These are phyloP conservation scores for Salix udensis DNA, from an alignment of 345 rosid species.

Conservation along the genomic window DNA sequence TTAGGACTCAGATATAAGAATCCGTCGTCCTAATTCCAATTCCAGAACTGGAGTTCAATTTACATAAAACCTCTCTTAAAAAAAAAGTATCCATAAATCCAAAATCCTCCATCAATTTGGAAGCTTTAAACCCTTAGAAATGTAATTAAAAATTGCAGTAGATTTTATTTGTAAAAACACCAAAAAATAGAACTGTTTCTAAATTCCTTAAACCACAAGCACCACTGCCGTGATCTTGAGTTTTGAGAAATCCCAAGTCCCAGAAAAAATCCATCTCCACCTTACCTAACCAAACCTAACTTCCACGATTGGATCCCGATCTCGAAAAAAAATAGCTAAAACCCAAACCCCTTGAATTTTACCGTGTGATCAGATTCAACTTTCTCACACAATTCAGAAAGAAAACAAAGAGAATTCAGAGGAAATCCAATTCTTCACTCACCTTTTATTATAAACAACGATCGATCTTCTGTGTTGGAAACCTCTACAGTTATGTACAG, in stretches of 20 bases:
- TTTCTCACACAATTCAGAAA: slow-evolving; percentile 1
- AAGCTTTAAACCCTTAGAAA: neutral
- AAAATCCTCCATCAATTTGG: neutral
- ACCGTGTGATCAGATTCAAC: slow-evolving; percentile 15
- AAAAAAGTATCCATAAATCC: neutral
- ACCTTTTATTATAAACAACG: neutral
- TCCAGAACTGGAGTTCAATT: neutral
- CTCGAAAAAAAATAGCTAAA: neutral
- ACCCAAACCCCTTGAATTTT: slow-evolving; percentile 7
- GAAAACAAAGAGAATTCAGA: neutral
- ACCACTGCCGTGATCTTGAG: neutral
- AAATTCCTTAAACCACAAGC: slow-evolving; percentile 4
- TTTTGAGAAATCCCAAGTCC: neutral
- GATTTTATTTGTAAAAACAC: neutral
- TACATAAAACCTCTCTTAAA: neutral
- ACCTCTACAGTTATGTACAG: neutral
- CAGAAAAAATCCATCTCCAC: slow-evolving; percentile 7
- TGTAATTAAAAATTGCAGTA: neutral
- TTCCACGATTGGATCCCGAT: slow-evolving; percentile 42
- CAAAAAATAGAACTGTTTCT: neutral
- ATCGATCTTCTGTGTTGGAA: slow-evolving; percentile 3
- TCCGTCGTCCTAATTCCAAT: neutral
- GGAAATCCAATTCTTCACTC: neutral
- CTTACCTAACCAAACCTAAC: neutral
- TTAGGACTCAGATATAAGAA: neutral